Base-by-base conservation (phyloP, 495 filamentous ascomycete genomes). In the Chaetomium fimeti region DNA sequence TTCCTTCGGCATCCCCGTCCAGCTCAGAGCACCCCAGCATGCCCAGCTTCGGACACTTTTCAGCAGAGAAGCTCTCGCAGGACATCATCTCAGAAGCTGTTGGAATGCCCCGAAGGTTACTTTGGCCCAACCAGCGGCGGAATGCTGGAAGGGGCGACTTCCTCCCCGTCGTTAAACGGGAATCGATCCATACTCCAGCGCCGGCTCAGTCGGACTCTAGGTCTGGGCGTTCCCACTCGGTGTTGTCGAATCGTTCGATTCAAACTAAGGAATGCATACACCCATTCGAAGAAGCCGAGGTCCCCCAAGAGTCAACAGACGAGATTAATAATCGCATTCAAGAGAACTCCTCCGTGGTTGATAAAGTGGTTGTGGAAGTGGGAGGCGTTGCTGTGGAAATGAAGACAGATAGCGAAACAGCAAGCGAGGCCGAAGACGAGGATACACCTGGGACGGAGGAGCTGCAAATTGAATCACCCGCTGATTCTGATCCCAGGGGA, bases 81-180 rank as follows among this genome's bases (percentile, higher is more conserved):
- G 53, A 66, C 8, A 7, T 66, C 8, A 18, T 55, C 13, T 38
- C 48, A 1, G 59, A 62, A 4, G 22, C 25, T 6, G 4, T 56
- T 16, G 55, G 59, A 2, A 42, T 63, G 20, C 62, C 68, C 22
- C 64, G 66, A n/a, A 66, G 55, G 48, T 62, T 74, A 8, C 68
- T 74, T 4, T 74, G 72, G 72, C 68, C 72, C 4, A 69, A 60
- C 20, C n/a, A 54, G 25, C 57, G 65, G 5, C 53, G 36, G 20
- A 51, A 8, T 16, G 3, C 22, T 12, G 28, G n/a, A 13, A 28
- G 49, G 32, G 12, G 32, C 32, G 43, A 29, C 15, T 22, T 52
- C 1, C n/a, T 20, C 28, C 36, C 53, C 9, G 18, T 40, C 4
- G 48, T 54, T 56, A 40, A 28, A 1, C 20, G 51, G 20, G 40